Base-by-base conservation (phyloP, 768 basidiomycete genomes). In the Lactifluus piperatus region DNA sequence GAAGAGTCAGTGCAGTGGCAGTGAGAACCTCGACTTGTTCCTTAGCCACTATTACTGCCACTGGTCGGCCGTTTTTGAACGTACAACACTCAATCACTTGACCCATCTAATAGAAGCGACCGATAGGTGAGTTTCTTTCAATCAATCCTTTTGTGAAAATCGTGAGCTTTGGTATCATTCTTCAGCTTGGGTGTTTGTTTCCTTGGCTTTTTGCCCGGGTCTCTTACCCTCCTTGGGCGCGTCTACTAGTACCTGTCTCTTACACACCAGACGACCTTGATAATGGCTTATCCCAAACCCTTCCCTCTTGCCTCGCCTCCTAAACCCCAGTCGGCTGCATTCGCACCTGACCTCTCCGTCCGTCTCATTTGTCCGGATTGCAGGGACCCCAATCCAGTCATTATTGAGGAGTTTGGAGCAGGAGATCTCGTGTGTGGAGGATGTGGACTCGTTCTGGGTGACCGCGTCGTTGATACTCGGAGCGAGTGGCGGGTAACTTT, bases 341-440 rank as follows among this genome's bases (percentile, higher is more conserved):
- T 78, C 71, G 88, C 85, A 29, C 90, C 89, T 36, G 91, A 93
- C 73, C 79, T 93, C 58, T 84, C 88, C 51, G 87, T 93, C 64
- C 88, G 91, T 48, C 83, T 93, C 67, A 89, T 94, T 66, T 98
- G 95, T 70, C 94, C 94, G 22, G 94, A 98, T 68, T 97, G 95
- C 77, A 80, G 88, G 74, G 89, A 91, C 69, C 90, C 91, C 57
- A 89, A 90, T 68, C 93, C 94, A 14, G 85, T 94, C 65, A 94
- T 99, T 69, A 82, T 94, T 68, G 97, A 99, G 77, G 93, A 98
- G 77, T 98, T 95, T 74, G 90, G 91, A 68, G 89, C 90, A 65
- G 97, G 97, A 68, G 97, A 99, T 75, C 84, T 98, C 70, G 97
- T 98, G 66, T 93, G 94, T 76, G 88, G 88, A 69, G 81, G 81